Evolutionary conservation across 305 asterid genomes (phyloP), one percentile per base, ranked within the genome.

Genomic region (Fraxinus xanthoxyloides): DNA sequence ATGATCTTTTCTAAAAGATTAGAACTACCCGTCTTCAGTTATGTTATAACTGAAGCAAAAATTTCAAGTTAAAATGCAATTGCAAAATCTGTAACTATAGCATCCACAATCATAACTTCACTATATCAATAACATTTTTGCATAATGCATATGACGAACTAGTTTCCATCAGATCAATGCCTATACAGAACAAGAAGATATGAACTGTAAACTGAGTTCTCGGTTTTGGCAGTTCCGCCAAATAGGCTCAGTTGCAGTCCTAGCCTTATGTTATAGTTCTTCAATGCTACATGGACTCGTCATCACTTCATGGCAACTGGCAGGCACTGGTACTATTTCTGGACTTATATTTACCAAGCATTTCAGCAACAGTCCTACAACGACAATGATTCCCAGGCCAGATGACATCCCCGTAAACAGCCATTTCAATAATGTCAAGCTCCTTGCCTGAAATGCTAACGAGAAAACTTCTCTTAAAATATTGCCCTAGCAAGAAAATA

Each of bases 341-440:
- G 77, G 94, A 32, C 92, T 90, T 95, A 89, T 78, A 85, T 76
- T 87, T 87, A 3, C 98, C 98, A 24, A 95, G 93, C 92, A 91
- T 86, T 85, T 93, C 97, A 76, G 96, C 98, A 59, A 93, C 90
- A 24, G 95, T 93, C 88, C 90, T 88, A 88, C 98, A 95, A 21
- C 95, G 94, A 26, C 97, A 95, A 80, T 91, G 93, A 12, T 94
- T 92, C 86, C 97, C 98, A n/a, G 98, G 98, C 79, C 97, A 89
- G 23, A 91, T 73, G n/a, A 92, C 97, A 48, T 95, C 97, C 23
- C 98, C 97, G 36, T 93, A 95, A 32, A 93, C 97, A 12, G 97
- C 98, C 98, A 95, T 95, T 89, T 95, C 98, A 32, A 95, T 88
- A 56, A 91, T 73, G 81, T 95, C 98, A 5, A 95, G 95, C 89